A percentile compares a stretch with the other conserved stretches of the same genome.
phyloP scores from a whole-genome alignment of 805 yeast species.

The Nakazawaea ernobii region DNA sequence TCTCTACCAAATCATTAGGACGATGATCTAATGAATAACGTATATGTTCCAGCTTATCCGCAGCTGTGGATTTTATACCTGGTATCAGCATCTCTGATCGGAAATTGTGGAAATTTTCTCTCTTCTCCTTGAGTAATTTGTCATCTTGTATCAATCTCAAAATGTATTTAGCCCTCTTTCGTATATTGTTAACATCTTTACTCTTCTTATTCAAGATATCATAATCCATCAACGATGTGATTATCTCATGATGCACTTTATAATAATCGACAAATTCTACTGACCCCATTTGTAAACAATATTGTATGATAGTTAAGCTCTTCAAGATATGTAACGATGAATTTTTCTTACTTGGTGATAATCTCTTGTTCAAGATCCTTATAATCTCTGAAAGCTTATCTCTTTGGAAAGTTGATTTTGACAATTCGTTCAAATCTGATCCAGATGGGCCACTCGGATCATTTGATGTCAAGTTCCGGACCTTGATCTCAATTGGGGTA shows the following conservation, averaged over 20 bases:
- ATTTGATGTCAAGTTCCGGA: slow-evolving; percentile 43
- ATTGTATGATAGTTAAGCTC: slow-evolving; percentile 46
- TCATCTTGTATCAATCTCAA: slow-evolving; percentile 26
- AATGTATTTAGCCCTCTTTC: slow-evolving; percentile 31
- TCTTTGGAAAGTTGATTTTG: slow-evolving; percentile 37
- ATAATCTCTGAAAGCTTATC: slow-evolving; percentile 34
- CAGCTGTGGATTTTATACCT: slow-evolving; percentile 16
- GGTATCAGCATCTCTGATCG: slow-evolving; percentile 38
- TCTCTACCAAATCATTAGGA: neutral
- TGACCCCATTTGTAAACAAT: slow-evolving; percentile 49
- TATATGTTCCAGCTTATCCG: neutral
- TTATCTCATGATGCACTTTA: slow-evolving; percentile 29
- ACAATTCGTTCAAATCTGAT: slow-evolving; percentile 46
- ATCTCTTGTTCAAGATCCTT: slow-evolving; percentile 33
- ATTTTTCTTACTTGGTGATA: slow-evolving; percentile 23
- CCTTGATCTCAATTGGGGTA: slow-evolving; percentile 12
- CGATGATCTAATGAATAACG: slow-evolving; percentile 9
- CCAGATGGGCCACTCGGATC: slow-evolving; percentile 54
- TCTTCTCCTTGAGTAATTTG: slow-evolving; percentile 29
- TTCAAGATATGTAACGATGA: slow-evolving; percentile 39
- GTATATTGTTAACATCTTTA: slow-evolving; percentile 26
- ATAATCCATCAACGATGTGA: slow-evolving; percentile 21
- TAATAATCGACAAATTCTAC: slow-evolving; percentile 43
- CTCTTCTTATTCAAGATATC: slow-evolving; percentile 17
- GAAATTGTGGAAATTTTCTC: slow-evolving; percentile 34